These are phyloP conservation scores for Pseudozyma pruni DNA, from an alignment of 1,284 basidiomycete species.

Conservation along the genomic window DNA sequence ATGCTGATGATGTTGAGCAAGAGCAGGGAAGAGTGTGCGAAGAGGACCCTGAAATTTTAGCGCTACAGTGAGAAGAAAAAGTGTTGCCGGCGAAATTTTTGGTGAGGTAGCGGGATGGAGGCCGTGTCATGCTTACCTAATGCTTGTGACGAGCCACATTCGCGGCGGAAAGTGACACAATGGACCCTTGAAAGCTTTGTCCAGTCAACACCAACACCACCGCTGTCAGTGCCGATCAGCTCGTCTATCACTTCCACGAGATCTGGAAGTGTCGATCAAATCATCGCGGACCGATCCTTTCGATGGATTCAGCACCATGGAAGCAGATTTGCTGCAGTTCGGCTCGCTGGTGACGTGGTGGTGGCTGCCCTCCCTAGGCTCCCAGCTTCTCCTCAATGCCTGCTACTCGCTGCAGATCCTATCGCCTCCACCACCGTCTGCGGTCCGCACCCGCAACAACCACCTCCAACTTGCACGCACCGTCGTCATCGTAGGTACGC, in stretches of 20 bases:
- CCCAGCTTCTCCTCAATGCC: slow-evolving; percentile 18
- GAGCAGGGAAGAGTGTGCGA: too few relatives aligned
- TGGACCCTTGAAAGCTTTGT: background rate
- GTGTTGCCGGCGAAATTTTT: background rate
- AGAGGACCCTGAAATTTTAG: slow-evolving; percentile 5
- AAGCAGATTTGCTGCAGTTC: slow-evolving; percentile 20
- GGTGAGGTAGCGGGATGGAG: slow-evolving; percentile 5
- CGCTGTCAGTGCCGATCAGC: background rate
- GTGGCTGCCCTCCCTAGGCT: slow-evolving; percentile 42
- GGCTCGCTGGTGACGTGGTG: slow-evolving; percentile 43
- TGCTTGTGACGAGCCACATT: too few relatives aligned
- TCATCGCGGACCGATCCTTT: too few relatives aligned
- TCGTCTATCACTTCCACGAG: too few relatives aligned
- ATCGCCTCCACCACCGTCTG: slow-evolving; percentile 4
- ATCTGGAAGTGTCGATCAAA: too few relatives aligned
- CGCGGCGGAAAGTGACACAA: background rate
- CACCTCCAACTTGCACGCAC: slow-evolving; percentile 67
- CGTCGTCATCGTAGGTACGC: slow-evolving; percentile 76
- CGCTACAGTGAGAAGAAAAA: background rate
- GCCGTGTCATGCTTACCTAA: slow-evolving; percentile 35
- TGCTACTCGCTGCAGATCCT: slow-evolving; percentile 23
- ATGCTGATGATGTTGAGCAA: too few relatives aligned
- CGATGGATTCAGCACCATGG: slow-evolving; percentile 9
- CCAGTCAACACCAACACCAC: slow-evolving; percentile 2
- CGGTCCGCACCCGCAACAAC: slow-evolving; percentile 6